phyloP scores from a whole-genome alignment of 441 rosid genomes.

The Euphorbia schlechtendalii region DNA sequence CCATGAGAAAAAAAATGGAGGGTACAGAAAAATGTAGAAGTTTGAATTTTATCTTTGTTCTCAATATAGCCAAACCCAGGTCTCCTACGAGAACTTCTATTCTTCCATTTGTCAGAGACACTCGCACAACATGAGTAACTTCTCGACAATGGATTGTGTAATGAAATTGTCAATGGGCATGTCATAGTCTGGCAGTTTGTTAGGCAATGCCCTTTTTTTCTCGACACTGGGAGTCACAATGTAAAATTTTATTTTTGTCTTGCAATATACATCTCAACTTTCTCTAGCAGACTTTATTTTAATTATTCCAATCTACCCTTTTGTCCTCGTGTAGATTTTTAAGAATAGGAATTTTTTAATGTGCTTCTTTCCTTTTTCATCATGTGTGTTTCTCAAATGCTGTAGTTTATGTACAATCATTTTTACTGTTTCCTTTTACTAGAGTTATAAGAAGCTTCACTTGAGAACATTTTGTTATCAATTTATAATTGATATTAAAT shows the following conservation, averaged over 20 bases:
- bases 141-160: conserved; percentile 3
- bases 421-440: not conserved
- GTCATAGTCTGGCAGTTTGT: not conserved
- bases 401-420: not conserved
- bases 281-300: not conserved
- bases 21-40: not conserved
- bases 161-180: not conserved
- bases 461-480: not conserved
- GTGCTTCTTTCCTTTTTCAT: not conserved
- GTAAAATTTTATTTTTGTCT: not conserved
- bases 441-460: not conserved
- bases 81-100: not conserved
- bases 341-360: too few species aligned
- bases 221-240: not conserved
- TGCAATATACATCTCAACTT: not conserved
- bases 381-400: not conserved
- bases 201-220: not conserved
- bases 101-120: too few species aligned
- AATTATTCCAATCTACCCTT: not conserved
- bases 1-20: not conserved
- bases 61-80: not conserved
- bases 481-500: not conserved
- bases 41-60: not conserved
- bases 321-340: not conserved
- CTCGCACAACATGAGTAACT: not conserved